Conservation (phyloP, 495 filamentous ascomycete genomes). For the Talaromyces stipitatus region DNA sequence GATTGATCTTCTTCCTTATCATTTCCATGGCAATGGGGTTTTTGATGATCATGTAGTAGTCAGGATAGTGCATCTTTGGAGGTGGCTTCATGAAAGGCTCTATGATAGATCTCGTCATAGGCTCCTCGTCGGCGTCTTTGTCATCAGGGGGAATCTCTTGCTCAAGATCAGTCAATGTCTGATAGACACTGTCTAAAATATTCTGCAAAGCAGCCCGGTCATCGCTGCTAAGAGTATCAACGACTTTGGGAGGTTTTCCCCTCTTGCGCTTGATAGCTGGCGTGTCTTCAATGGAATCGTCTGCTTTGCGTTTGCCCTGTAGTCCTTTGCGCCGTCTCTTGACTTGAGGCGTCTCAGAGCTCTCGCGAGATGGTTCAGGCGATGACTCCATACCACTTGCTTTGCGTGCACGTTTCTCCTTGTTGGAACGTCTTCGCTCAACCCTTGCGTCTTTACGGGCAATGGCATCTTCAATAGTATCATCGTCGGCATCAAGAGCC, state of each 20-base stretch:
- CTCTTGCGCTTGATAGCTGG: constrained; percentile 77
- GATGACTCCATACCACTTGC: constrained; percentile 55
- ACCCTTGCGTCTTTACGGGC: constrained; percentile 82
- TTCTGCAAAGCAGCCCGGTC: constrained; percentile 58
- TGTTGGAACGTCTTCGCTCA: constrained; percentile 67
- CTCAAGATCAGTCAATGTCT: constrained; percentile 74
- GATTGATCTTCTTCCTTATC: constrained; percentile 90
- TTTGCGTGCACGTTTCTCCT: constrained; percentile 49
- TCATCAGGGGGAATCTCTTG: constrained; percentile 49
- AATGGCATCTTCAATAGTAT: constrained; percentile 85
- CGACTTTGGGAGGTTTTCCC: constrained; percentile 60
- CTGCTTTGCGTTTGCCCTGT: constrained; percentile 73
- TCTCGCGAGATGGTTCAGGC: constrained; percentile 67
- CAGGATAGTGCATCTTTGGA: constrained; percentile 76
- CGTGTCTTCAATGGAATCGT: constrained; percentile 68
- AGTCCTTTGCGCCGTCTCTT: constrained; percentile 78
- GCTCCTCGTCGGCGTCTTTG: constrained; percentile 54
- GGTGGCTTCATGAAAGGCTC: constrained; percentile 91
- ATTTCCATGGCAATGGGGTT: constrained; percentile 89
- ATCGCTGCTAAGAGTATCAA: constrained; percentile 41
- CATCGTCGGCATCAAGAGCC: constrained; percentile 93
- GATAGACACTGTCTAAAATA: constrained; percentile 65
- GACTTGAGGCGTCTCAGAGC: constrained; percentile 61
- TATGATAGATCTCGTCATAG: constrained; percentile 67
- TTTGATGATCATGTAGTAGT: constrained; percentile 90